phyloP scores from a whole-genome alignment of 2,329 filamentous ascomycete species.

The Xylariaceae sp. region DNA sequence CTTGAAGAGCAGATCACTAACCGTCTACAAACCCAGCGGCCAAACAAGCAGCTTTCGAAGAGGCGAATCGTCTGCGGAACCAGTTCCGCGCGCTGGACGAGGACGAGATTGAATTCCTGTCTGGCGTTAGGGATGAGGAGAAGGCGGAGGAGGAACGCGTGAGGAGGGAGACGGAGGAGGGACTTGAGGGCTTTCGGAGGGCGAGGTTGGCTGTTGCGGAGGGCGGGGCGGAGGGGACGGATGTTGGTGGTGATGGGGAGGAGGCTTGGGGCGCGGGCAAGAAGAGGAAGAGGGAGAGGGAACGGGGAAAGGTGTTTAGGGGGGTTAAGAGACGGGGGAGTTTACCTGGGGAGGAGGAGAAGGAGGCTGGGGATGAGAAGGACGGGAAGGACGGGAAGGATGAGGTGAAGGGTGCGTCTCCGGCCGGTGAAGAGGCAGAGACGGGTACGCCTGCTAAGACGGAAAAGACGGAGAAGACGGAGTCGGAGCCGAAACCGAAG shows the following conservation, averaged over 20 bases:
- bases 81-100: constrained; percentile 75
- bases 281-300: constrained; percentile 36
- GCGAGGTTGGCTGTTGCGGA: constrained; percentile 26
- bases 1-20: too few species aligned
- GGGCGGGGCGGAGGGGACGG: constrained; percentile 9
- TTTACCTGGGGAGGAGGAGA: constrained; percentile 25
- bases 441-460: constrained; percentile 9
- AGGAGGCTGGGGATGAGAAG: too few species aligned
- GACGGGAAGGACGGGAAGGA: constrained; percentile 4
- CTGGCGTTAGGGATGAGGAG: constrained; percentile 48
- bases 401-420: neutral
- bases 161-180: constrained; percentile 51
- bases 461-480: neutral
- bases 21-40: too few species aligned
- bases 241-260: constrained; percentile 18
- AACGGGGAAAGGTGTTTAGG: constrained; percentile 26
- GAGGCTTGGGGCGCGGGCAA: constrained; percentile 35
- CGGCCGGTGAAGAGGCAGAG: neutral
- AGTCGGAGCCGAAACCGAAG: constrained; percentile 26
- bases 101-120: constrained; percentile 72
- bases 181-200: constrained; percentile 51
- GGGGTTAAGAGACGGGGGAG: constrained; percentile 37
- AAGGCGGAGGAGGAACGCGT: constrained; percentile 50
- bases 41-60: constrained; percentile 78
- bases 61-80: constrained; percentile 64